Conservation (phyloP, 1,284 basidiomycete genomes). For the Leccinum subfulvum region DNA sequence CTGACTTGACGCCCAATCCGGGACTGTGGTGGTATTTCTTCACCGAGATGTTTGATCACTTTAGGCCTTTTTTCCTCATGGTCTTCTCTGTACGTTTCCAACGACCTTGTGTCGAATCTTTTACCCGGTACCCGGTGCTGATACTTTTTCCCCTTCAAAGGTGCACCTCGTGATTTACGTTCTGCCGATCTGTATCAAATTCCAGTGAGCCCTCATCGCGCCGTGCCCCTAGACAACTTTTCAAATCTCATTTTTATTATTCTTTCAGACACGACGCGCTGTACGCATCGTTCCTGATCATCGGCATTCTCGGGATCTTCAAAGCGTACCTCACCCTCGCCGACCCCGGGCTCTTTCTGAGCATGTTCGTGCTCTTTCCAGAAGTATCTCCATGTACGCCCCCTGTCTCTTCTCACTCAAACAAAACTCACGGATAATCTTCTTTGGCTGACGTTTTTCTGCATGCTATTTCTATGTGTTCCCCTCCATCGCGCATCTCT, state of each 20-base stretch:
- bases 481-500: neutral
- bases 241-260: neutral
- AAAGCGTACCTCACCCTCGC: constrained; percentile 92
- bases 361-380: constrained; percentile 79
- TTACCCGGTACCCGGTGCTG: neutral
- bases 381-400: constrained; percentile 80
- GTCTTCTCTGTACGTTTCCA: constrained; percentile 78
- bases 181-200: constrained; percentile 83
- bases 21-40: constrained; percentile 99
- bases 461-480: neutral
- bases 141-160: constrained; percentile 39
- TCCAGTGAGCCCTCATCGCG: constrained; percentile 55
- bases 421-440: neutral
- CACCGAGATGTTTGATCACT: constrained; percentile 99
- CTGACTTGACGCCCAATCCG: constrained; percentile 89
- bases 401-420: neutral
- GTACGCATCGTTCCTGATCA: constrained; percentile 75
- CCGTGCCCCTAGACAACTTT: neutral
- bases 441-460: neutral
- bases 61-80: constrained; percentile 92
- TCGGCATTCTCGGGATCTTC: constrained; percentile 82
- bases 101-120: neutral
- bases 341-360: constrained; percentile 85
- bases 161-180: constrained; percentile 86
- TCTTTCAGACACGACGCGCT: constrained; percentile 74